Conservation (phyloP, 371 early-diverging fungal genomes). For the Mortierella sp. region DNA sequence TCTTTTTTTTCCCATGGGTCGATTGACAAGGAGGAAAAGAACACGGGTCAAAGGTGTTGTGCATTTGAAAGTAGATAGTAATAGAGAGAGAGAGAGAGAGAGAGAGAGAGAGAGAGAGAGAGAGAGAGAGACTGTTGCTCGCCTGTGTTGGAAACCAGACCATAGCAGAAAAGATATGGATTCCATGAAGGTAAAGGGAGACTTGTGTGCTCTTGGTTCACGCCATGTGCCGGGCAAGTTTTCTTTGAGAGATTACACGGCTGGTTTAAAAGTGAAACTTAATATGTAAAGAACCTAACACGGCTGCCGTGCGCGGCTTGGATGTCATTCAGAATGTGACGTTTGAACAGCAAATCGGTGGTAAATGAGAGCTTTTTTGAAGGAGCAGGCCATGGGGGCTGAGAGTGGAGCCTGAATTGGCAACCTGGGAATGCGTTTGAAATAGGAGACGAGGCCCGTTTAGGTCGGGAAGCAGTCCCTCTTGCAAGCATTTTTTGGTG, state of each 20-base stretch:
- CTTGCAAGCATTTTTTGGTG: no score
- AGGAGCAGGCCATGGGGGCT: neutral
- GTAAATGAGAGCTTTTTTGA: neutral
- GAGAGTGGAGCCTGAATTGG: neutral
- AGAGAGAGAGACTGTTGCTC: slow-evolving; percentile 20
- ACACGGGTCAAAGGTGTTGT: neutral
- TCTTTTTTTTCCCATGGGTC: neutral
- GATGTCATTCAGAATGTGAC: slow-evolving; percentile 2
- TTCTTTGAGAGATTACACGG: slow-evolving; percentile 44
- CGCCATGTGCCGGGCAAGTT: slow-evolving; percentile 52
- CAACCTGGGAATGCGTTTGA: neutral
- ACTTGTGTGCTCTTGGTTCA: slow-evolving; percentile 30
- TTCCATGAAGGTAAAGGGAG: slow-evolving; percentile 39
- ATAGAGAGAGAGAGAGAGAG: neutral
- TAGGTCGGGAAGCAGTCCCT: neutral
- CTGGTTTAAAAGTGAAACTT: slow-evolving; percentile 45
- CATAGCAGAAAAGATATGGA: neutral
- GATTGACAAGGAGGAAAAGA: neutral
- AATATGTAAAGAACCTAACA: slow-evolving; percentile 38
- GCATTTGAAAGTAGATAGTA: neutral
- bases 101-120: no score
- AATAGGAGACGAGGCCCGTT: neutral
- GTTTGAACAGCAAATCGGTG: no score
- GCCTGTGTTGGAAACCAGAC: slow-evolving; percentile 27
- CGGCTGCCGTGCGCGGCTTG: neutral